Evolutionary conservation across 2,329 filamentous ascomycete genomes (phyloP), one percentile per base, ranked within the genome.

Genomic region (Epichloe sp.): DNA sequence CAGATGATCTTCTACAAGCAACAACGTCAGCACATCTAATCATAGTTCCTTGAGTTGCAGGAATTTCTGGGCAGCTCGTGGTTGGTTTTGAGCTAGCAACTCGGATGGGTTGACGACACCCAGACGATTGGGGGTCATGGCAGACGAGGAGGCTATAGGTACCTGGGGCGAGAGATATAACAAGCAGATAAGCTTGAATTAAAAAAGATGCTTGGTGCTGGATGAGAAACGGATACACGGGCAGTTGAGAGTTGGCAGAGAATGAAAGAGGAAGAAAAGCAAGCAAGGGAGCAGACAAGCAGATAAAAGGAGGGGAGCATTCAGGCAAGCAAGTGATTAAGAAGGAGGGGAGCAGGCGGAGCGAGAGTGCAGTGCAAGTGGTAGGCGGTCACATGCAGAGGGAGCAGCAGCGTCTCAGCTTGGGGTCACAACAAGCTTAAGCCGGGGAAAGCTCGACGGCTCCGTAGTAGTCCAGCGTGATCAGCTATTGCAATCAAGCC

Each of bases 191-290:
- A 52, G 36, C 47, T 52, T 47, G 47, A n/a, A 46, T 15, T 37
- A 49, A 54, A 52, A 17, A 51, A 21, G 21, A 52, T 52, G 50
- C 50, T 47, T 31, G 47, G 17, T 40, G 47, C 44, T 52, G 34
- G 47, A 50, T 46, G 47, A 46, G 45, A 35, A 49, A 49, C n/a
- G 41, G 36, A 49, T 52, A 48, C 36, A 51, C 52, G 49, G 21
- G 44, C 36, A 47, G 49, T 51, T 35, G 40, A 42, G 36, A 51
- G 40, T 41, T 49, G n/a, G 12, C 19, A 51, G 44, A 53, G 38
- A 44, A 38, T 23, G 14, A 43, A 49, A 40, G 42, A 19, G 38
- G 45, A 15, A 46, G 15, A 46, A 48, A 42, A 53, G 43, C n/a
- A 38, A 41, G 36, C 42, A 52, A 44, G 23, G 48, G 49, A 44